Conservation (phyloP, 73 alveolate species). For the Symbiodinium natans region DNA sequence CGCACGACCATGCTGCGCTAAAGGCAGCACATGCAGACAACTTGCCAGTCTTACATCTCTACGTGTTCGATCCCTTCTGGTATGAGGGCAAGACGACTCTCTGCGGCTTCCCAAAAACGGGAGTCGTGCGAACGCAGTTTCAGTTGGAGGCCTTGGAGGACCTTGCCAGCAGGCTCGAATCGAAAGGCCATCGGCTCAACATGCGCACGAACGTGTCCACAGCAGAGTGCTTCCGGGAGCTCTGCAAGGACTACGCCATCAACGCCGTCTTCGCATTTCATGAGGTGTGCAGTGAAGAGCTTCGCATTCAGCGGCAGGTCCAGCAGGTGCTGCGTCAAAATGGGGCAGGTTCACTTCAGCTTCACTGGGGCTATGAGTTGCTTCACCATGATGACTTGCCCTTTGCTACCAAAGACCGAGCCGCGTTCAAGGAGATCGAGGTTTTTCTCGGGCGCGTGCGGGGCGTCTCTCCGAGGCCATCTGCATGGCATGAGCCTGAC, state of each 20-base stretch:
- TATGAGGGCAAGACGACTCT: conserved; percentile 21
- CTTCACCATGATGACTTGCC: neutral
- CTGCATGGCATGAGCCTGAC: neutral
- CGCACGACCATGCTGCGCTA: conserved; percentile 74
- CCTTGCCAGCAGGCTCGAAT: neutral
- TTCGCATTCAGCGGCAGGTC: conserved; percentile 42
- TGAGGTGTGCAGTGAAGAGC: conserved; percentile 77
- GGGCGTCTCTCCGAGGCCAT: neutral
- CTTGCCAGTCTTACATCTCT: conserved; percentile 59
- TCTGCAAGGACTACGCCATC: conserved; percentile 16
- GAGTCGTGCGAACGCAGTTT: conserved; percentile 34
- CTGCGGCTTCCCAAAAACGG: conserved; percentile 87
- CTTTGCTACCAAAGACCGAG: neutral
- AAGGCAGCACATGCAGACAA: conserved; percentile 19
- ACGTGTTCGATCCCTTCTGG: conserved; percentile 78
- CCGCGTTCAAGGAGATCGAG: neutral
- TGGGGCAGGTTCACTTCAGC: neutral
- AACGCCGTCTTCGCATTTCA: conserved; percentile 47
- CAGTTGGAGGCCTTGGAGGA: conserved; percentile 74
- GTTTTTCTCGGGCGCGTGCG: neutral
- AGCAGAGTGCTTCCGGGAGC: conserved; percentile 33
- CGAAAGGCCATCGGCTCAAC: conserved; percentile 51
- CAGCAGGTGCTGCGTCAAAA: conserved; percentile 36
- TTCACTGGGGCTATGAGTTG: neutral
- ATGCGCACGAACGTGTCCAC: conserved; percentile 37